These are phyloP conservation scores for Monosporozyma unispora DNA, from an alignment of 805 yeast species.

Conservation along the genomic window DNA sequence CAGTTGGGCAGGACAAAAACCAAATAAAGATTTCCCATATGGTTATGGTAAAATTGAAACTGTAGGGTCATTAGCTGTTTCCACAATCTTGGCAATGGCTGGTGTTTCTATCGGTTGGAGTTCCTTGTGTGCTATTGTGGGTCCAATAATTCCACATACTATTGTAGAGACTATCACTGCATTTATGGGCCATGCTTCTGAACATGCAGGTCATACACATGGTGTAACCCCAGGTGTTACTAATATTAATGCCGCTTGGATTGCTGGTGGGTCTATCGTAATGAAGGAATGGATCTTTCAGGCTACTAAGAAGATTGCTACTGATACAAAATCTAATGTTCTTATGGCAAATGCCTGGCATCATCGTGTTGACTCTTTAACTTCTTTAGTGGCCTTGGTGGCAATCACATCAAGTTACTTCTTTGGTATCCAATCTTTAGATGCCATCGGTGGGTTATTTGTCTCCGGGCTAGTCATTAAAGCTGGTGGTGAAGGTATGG, in stretches of 20 bases:
- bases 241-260: conserved; percentile 90
- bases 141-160: conserved; percentile 56
- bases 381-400: conserved; percentile 80
- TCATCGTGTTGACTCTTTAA: conserved; percentile 88
- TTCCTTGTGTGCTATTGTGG: conserved; percentile 58
- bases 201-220: conserved; percentile 33
- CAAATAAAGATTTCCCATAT: conserved; percentile 57
- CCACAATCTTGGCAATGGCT: conserved; percentile 73
- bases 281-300: conserved; percentile 83
- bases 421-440: conserved; percentile 73
- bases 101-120: conserved; percentile 89
- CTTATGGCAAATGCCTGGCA: conserved; percentile 98
- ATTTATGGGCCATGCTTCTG: conserved; percentile 30
- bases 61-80: conserved; percentile 82
- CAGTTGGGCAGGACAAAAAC: conserved; percentile 54
- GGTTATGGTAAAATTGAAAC: conserved; percentile 94
- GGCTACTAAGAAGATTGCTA: conserved; percentile 75
- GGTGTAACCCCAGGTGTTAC: conserved; percentile 35
- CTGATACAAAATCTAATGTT: conserved; percentile 72
- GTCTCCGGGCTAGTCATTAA: conserved; percentile 75
- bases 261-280: conserved; percentile 80
- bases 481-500: conserved; percentile 75
- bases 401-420: conserved; percentile 83
- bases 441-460: conserved; percentile 82
- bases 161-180: conserved; percentile 37